Conservation (phyloP, 2,329 filamentous ascomycete genomes). For the Neonectria punicea region DNA sequence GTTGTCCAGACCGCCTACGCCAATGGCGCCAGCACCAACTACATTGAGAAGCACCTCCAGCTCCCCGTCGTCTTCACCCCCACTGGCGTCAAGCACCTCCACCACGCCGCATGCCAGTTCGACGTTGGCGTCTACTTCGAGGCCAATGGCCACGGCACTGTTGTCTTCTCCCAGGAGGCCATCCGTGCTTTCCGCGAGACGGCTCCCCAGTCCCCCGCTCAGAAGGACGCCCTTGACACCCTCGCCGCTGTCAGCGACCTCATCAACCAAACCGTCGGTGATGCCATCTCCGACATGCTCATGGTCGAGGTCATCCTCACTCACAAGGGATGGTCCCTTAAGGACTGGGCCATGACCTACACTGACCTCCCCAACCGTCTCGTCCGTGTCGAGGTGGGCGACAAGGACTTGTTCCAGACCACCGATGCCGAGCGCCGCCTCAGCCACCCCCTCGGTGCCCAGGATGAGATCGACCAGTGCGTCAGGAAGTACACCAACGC, state of each 20-base stretch:
- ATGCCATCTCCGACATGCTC: conserved; percentile 94
- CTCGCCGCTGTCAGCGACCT: conserved; percentile 86
- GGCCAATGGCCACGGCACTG: conserved; percentile 96
- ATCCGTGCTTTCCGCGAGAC: conserved; percentile 81
- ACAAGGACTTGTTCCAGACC: conserved; percentile 90
- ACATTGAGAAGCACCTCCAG: conserved; percentile 87
- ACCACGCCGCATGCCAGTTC: conserved; percentile 94
- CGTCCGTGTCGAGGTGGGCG: conserved; percentile 88
- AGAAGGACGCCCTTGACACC: conserved; percentile 88
- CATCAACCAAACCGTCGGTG: conserved; percentile 98
- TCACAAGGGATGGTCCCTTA: conserved; percentile 90
- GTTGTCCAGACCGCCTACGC: conserved; percentile 98
- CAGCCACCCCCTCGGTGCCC: conserved; percentile 79
- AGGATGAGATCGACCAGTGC: conserved; percentile 85
- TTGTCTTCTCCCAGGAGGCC: conserved; percentile 90
- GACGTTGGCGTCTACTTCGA: conserved; percentile 99
- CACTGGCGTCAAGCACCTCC: conserved; percentile 96
- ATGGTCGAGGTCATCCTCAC: conserved; percentile 96
- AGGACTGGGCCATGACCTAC: conserved; percentile 94
- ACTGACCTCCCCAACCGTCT: conserved; percentile 93
- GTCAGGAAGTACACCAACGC: conserved; percentile 93
- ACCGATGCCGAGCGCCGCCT: conserved; percentile 93
- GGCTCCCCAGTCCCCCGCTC: conserved; percentile 88
- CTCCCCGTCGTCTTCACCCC: conserved; percentile 93
- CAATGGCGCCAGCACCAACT: conserved; percentile 93